Conservation (phyloP, 2,329 filamentous ascomycete species). For the Colletotrichum tabaci region DNA sequence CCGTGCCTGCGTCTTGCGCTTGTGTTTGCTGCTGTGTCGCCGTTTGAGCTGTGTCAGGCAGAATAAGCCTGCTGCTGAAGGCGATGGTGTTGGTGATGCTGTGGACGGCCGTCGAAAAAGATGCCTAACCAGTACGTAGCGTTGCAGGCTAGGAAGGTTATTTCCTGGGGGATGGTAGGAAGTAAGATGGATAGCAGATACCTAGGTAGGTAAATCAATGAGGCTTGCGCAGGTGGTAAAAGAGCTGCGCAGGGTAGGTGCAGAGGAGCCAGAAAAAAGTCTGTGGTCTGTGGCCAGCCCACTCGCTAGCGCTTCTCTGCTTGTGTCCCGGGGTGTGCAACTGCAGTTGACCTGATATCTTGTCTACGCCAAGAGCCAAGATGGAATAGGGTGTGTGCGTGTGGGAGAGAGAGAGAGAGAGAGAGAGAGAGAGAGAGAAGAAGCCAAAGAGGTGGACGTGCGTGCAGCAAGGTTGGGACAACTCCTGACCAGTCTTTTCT, state of each 20-base stretch:
- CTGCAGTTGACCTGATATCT: background rate
- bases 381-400: background rate
- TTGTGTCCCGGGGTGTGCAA: background rate
- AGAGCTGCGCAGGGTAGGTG: background rate
- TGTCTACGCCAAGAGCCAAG: background rate
- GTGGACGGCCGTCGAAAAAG: background rate
- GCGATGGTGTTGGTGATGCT: background rate
- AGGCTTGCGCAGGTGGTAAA: constrained; percentile 11
- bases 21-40: background rate
- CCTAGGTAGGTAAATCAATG: background rate
- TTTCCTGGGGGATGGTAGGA: background rate
- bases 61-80: background rate
- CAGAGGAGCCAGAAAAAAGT: background rate
- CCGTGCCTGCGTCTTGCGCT: constrained; percentile 18
- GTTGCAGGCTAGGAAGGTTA: background rate
- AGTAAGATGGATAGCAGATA: background rate
- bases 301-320: background rate
- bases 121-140: constrained; percentile 4
- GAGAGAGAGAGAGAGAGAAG: background rate
- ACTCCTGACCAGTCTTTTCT: constrained; percentile 2
- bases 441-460: background rate
- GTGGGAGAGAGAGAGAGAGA: background rate
- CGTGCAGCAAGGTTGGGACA: constrained; percentile 4
- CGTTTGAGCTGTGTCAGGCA: background rate
- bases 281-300: constrained; percentile 5